These are phyloP conservation scores for Symbiodinium natans DNA, from an alignment of 73 alveolate species.

Conservation along the genomic window DNA sequence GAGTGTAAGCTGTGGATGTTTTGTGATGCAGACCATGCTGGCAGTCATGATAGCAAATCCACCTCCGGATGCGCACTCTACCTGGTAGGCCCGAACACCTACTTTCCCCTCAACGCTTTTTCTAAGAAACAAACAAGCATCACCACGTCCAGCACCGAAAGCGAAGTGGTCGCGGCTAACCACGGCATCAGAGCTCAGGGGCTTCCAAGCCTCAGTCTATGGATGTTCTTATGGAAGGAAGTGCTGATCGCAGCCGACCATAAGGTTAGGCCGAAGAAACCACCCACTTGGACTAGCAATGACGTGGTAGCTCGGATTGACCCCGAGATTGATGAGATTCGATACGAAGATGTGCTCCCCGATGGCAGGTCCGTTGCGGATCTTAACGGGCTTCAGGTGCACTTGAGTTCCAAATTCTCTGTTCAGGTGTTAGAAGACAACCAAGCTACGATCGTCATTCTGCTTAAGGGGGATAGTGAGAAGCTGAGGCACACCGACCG, in stretches of 20 bases:
- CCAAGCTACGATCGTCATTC: slow-evolving; percentile 4
- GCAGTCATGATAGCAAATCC: neutral
- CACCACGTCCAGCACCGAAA: neutral
- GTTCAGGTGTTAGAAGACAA: neutral
- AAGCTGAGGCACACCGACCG: slow-evolving; percentile 2
- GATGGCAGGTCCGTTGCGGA: neutral
- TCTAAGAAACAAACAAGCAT: neutral
- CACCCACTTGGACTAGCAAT: neutral
- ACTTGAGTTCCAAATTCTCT: neutral
- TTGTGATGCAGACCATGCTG: slow-evolving; percentile 12
- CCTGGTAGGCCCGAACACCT: slow-evolving; percentile 36
- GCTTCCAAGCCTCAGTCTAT: neutral
- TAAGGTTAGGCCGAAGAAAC: neutral
- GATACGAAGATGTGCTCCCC: neutral
- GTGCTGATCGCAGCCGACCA: neutral
- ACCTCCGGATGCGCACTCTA: neutral
- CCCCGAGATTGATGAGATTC: neutral
- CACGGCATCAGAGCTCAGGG: neutral
- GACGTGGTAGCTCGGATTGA: neutral
- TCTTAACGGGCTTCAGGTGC: neutral
- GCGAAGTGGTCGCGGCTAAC: neutral
- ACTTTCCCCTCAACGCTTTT: slow-evolving; percentile 27
- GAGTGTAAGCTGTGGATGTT: neutral
- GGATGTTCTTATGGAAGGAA: neutral
- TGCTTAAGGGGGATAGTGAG: neutral